Conservation (phyloP, 441 rosid genomes). For the Adansonia gregorii region DNA sequence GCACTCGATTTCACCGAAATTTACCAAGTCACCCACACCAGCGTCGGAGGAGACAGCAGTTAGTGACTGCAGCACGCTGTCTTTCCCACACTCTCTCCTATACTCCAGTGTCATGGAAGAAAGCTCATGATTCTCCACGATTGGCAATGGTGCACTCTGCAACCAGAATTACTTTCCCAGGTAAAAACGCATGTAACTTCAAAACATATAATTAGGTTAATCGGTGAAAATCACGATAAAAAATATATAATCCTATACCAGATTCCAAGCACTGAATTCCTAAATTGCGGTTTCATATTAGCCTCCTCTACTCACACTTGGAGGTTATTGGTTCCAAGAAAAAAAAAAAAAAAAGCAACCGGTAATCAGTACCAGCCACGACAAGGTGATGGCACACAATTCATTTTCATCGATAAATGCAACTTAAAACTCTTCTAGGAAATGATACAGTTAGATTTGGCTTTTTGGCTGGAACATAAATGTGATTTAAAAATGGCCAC, state of each 20-base stretch:
- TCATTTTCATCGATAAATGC: background rate
- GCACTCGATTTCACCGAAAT: conserved; percentile 61
- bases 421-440: background rate
- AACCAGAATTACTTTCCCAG: conserved; percentile 11
- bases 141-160: conserved; percentile 87
- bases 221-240: background rate
- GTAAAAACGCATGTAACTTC: background rate
- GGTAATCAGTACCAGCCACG: background rate
- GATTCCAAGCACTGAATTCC: background rate
- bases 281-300: background rate
- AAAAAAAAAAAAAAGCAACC: no score
- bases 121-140: conserved; percentile 85
- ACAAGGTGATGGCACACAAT: background rate
- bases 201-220: background rate
- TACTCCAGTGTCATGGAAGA: conserved; percentile 86
- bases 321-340: background rate
- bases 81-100: conserved; percentile 95
- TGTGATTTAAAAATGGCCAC: background rate
- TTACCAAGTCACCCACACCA: conserved; percentile 44
- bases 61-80: conserved; percentile 89
- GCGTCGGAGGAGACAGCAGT: conserved; percentile 66
- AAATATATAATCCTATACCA: background rate
- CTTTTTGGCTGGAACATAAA: background rate
- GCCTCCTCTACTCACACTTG: background rate
- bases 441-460: background rate